Conservation (phyloP, 495 filamentous ascomycete species). For the Cercophora scortea region DNA sequence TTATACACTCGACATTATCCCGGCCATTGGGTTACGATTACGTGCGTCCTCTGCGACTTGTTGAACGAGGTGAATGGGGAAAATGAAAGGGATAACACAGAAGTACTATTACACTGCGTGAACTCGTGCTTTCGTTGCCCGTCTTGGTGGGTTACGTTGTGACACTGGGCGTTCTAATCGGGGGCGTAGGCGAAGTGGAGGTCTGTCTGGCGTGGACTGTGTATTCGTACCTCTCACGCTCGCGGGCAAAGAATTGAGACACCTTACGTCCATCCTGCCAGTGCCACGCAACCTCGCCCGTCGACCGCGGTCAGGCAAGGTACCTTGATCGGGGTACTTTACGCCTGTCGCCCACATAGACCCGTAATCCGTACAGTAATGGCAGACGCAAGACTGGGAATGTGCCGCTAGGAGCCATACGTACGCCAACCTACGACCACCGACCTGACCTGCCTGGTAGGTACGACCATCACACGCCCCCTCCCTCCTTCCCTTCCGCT, state of each 20-base stretch:
- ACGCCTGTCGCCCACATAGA: no score
- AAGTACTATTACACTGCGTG: no score
- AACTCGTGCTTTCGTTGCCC: no score
- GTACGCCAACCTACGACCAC: constrained; percentile 6
- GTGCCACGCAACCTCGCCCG: neutral
- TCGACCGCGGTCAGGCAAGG: neutral
- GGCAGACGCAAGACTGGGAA: constrained; percentile 16
- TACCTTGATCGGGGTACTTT: neutral
- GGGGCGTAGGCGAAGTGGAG: no score
- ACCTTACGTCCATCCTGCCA: neutral
- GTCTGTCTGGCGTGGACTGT: neutral
- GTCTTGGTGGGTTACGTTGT: neutral
- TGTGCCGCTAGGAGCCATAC: constrained; percentile 11
- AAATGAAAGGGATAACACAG: neutral
- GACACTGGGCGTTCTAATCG: no score
- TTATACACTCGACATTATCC: neutral
- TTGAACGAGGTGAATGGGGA: neutral
- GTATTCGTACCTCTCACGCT: neutral
- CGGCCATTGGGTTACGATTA: neutral
- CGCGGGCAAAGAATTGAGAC: neutral
- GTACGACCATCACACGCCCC: constrained; percentile 5
- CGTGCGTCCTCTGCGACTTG: neutral
- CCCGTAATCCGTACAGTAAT: neutral
- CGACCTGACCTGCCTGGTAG: no score
- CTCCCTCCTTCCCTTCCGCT: constrained; percentile 1